Evolutionary conservation across 768 basidiomycete species (phyloP).

Genomic region (Chalciporus sphaerocephalus): DNA sequence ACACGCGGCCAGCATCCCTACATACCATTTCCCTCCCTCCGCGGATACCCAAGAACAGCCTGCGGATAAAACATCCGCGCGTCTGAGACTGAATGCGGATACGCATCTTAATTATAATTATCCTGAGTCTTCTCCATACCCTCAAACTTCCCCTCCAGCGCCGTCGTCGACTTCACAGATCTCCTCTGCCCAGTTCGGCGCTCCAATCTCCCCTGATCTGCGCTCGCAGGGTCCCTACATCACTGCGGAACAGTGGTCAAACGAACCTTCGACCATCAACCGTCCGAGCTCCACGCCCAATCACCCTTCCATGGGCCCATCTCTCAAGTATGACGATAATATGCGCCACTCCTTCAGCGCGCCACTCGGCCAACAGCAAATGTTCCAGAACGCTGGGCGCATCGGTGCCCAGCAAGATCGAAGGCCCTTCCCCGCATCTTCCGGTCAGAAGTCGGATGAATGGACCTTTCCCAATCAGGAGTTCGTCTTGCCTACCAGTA

Average conservation of each 20-base stretch:
- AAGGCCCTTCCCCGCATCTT: slow-evolving; percentile 41
- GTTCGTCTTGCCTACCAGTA: slow-evolving; percentile 41
- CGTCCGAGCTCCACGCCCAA: slow-evolving; percentile 67
- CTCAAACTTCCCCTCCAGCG: slow-evolving; percentile 48
- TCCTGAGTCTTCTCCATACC: slow-evolving; percentile 43
- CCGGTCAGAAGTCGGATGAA: slow-evolving; percentile 57
- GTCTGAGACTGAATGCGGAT: slow-evolving; percentile 50
- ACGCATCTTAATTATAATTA: slow-evolving; percentile 42
- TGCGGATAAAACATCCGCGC: slow-evolving; percentile 36
- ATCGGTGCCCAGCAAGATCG: slow-evolving; percentile 69
- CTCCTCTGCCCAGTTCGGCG: slow-evolving; percentile 44
- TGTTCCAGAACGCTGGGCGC: slow-evolving; percentile 65
- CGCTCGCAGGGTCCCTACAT: slow-evolving; percentile 39
- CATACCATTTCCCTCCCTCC: slow-evolving; percentile 53
- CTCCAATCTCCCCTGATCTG: slow-evolving; percentile 45
- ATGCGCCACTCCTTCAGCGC: slow-evolving; percentile 64
- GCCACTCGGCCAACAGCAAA: slow-evolving; percentile 53
- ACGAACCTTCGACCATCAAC: slow-evolving; percentile 52
- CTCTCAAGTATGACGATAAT: slow-evolving; percentile 66
- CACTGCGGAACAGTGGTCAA: slow-evolving; percentile 54
- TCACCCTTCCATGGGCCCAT: slow-evolving; percentile 46
- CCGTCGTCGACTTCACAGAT: slow-evolving; percentile 50
- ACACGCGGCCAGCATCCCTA: slow-evolving; percentile 43
- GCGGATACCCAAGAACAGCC: slow-evolving; percentile 37
- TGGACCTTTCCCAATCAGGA: slow-evolving; percentile 66